These are phyloP conservation scores for Hydrangea macrophylla DNA, from an alignment of 148 eudicot genomes.

Conservation along the genomic window DNA sequence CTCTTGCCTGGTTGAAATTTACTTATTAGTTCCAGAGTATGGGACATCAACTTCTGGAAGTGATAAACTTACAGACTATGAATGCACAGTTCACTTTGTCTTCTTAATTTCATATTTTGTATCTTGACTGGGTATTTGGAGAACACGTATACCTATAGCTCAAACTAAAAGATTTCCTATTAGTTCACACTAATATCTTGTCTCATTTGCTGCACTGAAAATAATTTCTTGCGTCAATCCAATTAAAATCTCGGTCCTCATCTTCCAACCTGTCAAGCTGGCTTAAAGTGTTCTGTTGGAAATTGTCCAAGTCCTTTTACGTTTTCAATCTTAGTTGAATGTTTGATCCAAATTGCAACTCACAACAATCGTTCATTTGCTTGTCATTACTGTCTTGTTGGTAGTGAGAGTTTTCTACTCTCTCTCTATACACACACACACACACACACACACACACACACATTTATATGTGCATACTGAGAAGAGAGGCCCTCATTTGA, in stretches of 20 bases:
- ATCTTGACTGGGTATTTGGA: neutral
- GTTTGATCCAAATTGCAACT: neutral
- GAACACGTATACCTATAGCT: neutral
- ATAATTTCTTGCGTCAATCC: neutral
- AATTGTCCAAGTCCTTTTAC: slow-evolving; percentile 5
- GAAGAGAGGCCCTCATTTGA: neutral
- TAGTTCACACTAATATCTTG: too few species aligned
- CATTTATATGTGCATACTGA: neutral
- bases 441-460: too few species aligned
- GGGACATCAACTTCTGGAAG: slow-evolving; percentile 3
- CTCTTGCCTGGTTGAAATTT: slow-evolving; percentile 5
- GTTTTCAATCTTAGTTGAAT: neutral
- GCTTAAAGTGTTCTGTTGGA: neutral
- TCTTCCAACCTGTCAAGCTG: neutral
- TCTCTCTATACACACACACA: neutral
- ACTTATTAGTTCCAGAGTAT: slow-evolving; percentile 1
- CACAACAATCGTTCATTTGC: neutral
- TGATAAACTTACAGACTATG: neutral
- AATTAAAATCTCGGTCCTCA: neutral
- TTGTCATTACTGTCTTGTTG: neutral
- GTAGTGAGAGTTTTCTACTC: neutral
- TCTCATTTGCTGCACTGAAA: neutral
- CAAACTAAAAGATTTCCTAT: too few species aligned
- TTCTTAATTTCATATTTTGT: neutral
- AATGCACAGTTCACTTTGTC: neutral